phyloP scores from a whole-genome alignment of 176 grass and related monocot species.

The Alopecurus myosuroides region DNA sequence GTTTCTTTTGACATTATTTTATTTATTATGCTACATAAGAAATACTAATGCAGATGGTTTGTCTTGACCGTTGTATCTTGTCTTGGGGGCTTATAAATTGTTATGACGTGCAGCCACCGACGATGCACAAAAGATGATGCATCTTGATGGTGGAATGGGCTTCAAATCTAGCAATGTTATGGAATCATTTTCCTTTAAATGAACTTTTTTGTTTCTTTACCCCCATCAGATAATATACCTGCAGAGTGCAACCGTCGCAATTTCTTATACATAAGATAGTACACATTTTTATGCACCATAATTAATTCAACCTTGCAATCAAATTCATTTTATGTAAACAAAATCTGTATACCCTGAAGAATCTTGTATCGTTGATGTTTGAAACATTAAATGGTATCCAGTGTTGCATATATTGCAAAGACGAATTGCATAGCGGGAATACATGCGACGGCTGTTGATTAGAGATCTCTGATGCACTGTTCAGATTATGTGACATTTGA shows the following conservation, averaged over 20 bases:
- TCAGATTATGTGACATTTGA: too few relatives aligned
- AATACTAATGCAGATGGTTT: too few relatives aligned
- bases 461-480: too few relatives aligned
- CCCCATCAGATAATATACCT: background rate
- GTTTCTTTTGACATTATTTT: too few relatives aligned
- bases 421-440: background rate
- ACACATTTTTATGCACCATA: background rate
- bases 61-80: background rate
- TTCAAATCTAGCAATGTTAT: conserved; percentile 70
- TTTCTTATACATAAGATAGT: background rate
- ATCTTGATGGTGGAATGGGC: conserved; percentile 87
- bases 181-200: background rate
- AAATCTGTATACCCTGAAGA: background rate
- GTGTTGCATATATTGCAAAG: background rate
- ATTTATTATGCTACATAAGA: too few relatives aligned
- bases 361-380: background rate
- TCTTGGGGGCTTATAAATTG: conserved; percentile 20
- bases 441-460: background rate
- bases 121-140: conserved; percentile 94
- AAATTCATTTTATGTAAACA: too few relatives aligned
- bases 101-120: conserved; percentile 62
- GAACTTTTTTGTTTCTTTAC: too few relatives aligned
- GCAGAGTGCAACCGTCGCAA: background rate
- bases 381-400: background rate
- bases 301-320: background rate